Percentiles rank a stretch among this genome's conserved stretches.
phyloP scores from a whole-genome alignment of 306 rosid species.

The Dryas octopetala region DNA sequence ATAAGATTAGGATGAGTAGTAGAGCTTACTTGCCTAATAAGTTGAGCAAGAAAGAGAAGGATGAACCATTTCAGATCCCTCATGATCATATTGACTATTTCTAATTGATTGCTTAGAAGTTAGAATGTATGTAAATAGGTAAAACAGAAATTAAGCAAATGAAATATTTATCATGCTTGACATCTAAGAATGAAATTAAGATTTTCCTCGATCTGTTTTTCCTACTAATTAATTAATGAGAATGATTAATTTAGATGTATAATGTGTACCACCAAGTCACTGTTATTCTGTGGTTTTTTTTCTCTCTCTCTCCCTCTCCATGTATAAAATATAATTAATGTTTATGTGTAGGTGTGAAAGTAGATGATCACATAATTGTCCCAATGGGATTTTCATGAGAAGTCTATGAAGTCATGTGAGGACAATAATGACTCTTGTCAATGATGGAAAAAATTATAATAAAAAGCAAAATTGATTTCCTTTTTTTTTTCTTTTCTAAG shows the following conservation, averaged over 20 bases:
- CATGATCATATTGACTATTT: slow-evolving; percentile 71
- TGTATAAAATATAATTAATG: slow-evolving; percentile 13
- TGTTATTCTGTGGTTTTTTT: slow-evolving; percentile 18
- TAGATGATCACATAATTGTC: slow-evolving; percentile 73
- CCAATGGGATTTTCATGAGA: slow-evolving; percentile 75
- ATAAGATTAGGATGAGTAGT: slow-evolving; percentile 45
- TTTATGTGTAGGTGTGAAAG: slow-evolving; percentile 46
- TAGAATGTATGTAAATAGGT: slow-evolving; percentile 38
- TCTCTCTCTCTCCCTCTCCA: no score
- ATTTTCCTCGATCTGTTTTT: slow-evolving; percentile 20
- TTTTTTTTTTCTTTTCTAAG: background rate
- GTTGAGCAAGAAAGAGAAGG: slow-evolving; percentile 67
- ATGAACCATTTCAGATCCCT: slow-evolving; percentile 75
- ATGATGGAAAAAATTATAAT: slow-evolving; percentile 43
- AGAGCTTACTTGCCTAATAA: slow-evolving; percentile 67
- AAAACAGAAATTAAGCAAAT: slow-evolving; percentile 15
- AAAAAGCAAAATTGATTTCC: slow-evolving; percentile 25
- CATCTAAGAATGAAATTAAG: slow-evolving; percentile 2
- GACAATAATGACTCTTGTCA: slow-evolving; percentile 74
- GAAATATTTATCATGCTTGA: slow-evolving; percentile 20
- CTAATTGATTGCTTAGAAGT: slow-evolving; percentile 26
- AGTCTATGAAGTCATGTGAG: slow-evolving; percentile 80
- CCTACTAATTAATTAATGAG: slow-evolving; percentile 31
- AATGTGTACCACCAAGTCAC: background rate
- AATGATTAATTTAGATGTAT: slow-evolving; percentile 32